Percentiles rank a stretch among this genome's conserved stretches.
phyloP scores from a whole-genome alignment of 2,329 filamentous ascomycete genomes.

The Xenoacremonium recifei region DNA sequence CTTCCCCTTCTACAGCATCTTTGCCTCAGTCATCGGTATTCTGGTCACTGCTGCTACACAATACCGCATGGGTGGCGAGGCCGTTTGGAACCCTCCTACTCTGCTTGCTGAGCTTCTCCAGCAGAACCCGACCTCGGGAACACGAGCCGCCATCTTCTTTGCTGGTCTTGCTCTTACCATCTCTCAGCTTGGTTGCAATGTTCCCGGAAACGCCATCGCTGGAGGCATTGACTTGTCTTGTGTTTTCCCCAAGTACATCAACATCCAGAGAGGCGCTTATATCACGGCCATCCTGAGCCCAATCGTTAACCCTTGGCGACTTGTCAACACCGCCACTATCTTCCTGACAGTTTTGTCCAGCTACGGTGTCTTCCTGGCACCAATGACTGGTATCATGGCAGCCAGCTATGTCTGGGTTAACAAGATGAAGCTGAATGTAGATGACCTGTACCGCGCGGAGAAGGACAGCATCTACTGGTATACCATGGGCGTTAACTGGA shows the following conservation, averaged over 20 bases:
- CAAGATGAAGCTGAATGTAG: slow-evolving; percentile 33
- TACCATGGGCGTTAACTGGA: slow-evolving; percentile 38
- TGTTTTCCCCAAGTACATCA: slow-evolving; percentile 35
- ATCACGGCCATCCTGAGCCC: slow-evolving; percentile 35
- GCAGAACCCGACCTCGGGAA: slow-evolving; percentile 29
- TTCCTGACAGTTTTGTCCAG: slow-evolving; percentile 36
- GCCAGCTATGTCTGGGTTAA: slow-evolving; percentile 33
- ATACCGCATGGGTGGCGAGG: slow-evolving; percentile 31
- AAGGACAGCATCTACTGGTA: slow-evolving; percentile 39
- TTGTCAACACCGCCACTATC: slow-evolving; percentile 35
- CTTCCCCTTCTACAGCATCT: slow-evolving; percentile 35
- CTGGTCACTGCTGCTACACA: slow-evolving; percentile 40
- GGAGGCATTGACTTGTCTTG: slow-evolving; percentile 40
- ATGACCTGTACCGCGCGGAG: slow-evolving; percentile 33
- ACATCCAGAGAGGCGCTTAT: slow-evolving; percentile 38
- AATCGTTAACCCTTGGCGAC: slow-evolving; percentile 37
- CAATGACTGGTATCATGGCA: slow-evolving; percentile 40
- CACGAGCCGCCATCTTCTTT: slow-evolving; percentile 38
- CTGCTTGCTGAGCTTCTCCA: slow-evolving; percentile 32
- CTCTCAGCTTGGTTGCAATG: slow-evolving; percentile 37
- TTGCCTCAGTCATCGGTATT: slow-evolving; percentile 38
- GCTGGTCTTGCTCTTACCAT: slow-evolving; percentile 34
- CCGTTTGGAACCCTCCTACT: slow-evolving; percentile 38
- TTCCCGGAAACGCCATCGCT: slow-evolving; percentile 35
- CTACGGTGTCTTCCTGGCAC: slow-evolving; percentile 37